phyloP scores from a whole-genome alignment of 805 yeast genomes.

The Barnettozyma pratensis region DNA sequence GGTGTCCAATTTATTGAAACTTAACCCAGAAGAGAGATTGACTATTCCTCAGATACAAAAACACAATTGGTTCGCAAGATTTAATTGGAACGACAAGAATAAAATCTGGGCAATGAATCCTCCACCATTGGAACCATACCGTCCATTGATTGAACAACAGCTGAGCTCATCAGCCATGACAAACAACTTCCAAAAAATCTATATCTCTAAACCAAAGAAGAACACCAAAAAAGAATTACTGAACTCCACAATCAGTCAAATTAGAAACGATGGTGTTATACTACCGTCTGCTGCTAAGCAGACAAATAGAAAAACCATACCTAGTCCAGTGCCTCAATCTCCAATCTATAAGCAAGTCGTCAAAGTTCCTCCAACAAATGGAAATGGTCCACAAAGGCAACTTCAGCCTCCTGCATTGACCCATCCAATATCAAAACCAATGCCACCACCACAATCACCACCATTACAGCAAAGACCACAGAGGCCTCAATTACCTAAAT shows the following conservation, averaged over 20 bases:
- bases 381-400: neutral
- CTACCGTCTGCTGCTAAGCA: neutral
- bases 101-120: conserved; percentile 64
- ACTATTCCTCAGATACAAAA: conserved; percentile 50
- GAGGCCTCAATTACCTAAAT: neutral
- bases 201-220: conserved; percentile 20
- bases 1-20: conserved; percentile 56
- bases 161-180: conserved; percentile 13
- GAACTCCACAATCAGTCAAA: conserved; percentile 22
- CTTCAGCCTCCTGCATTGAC: neutral
- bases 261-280: conserved; percentile 17
- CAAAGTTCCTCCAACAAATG: neutral
- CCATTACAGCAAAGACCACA: neutral
- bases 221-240: conserved; percentile 21
- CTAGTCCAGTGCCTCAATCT: neutral
- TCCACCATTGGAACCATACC: conserved; percentile 68
- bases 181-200: conserved; percentile 12
- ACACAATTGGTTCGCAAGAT: conserved; percentile 65
- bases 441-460: neutral
- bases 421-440: neutral
- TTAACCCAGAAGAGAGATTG: conserved; percentile 68
- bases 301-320: conserved; percentile 1
- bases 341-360: neutral
- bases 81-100: conserved; percentile 63
- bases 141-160: conserved; percentile 31